A percentile compares a stretch with the other conserved stretches of the same genome.
Evolutionary conservation across 1,284 basidiomycete genomes (phyloP).

Genomic region (Cryptococcus sp.): DNA sequence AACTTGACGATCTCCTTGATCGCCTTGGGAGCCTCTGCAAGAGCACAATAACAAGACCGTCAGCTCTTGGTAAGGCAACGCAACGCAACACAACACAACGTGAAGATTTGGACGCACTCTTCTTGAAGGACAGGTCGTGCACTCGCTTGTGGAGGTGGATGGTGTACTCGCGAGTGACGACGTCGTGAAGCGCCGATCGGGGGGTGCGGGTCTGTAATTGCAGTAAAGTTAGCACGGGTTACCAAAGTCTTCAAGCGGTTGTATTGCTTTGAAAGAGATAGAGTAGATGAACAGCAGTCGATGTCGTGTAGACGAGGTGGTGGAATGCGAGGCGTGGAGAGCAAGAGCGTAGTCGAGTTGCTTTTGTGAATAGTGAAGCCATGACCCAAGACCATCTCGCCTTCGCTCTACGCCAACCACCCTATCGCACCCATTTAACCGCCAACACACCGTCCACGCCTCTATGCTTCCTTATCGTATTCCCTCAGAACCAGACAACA

Average conservation of each 20-base stretch:
- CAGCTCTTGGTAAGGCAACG: background rate
- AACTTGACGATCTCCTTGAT: conserved; percentile 89
- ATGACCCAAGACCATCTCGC: background rate
- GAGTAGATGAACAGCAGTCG: background rate
- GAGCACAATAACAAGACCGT: background rate
- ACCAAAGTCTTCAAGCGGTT: too few species aligned
- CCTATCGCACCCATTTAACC: background rate
- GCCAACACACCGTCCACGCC: background rate
- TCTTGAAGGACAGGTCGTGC: conserved; percentile 88
- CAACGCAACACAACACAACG: too few species aligned
- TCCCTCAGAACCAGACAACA: background rate
- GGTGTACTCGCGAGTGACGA: conserved; percentile 95
- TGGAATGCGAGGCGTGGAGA: background rate
- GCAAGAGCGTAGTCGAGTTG: background rate
- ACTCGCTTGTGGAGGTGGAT: conserved; percentile 93
- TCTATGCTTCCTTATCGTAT: background rate
- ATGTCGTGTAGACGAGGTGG: background rate
- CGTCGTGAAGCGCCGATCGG: conserved; percentile 91
- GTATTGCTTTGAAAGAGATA: background rate
- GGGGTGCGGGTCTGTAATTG: conserved; percentile 71
- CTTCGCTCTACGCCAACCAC: background rate
- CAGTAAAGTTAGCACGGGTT: conserved; percentile 2
- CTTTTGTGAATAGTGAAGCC: background rate
- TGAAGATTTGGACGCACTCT: conserved; percentile 58
- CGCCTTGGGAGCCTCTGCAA: conserved; percentile 72